Evolutionary conservation across 345 rosid genomes (phyloP).

Genomic region (Salix exigua): DNA sequence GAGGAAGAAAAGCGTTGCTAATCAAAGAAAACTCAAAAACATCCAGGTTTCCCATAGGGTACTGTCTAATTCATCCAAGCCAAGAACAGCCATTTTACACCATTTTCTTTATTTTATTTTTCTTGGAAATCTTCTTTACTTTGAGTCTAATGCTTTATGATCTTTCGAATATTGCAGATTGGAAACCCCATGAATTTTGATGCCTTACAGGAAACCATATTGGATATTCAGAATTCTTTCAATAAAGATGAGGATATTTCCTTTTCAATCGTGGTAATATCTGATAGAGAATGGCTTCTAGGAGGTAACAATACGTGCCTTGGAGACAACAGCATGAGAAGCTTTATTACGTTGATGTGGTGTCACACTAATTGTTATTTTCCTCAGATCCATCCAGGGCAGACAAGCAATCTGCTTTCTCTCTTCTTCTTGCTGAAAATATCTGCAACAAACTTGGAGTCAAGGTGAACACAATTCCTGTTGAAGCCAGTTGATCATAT

Average conservation of each 20-base stretch:
- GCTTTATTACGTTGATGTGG: slow-evolving; percentile 8
- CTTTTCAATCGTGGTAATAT: slow-evolving; percentile 71
- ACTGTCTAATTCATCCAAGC: slow-evolving; percentile 15
- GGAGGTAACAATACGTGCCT: slow-evolving; percentile 50
- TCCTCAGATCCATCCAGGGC: slow-evolving; percentile 81
- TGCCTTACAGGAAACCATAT: slow-evolving; percentile 59
- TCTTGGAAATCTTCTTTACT: slow-evolving; percentile 1
- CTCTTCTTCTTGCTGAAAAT: slow-evolving; percentile 91
- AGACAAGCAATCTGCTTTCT: slow-evolving; percentile 81
- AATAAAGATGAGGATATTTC: slow-evolving; percentile 54
- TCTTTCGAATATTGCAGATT: slow-evolving; percentile 43
- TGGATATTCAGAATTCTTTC: slow-evolving; percentile 45
- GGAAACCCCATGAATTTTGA: slow-evolving; percentile 87
- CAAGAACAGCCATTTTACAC: background rate
- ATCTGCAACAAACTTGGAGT: slow-evolving; percentile 85
- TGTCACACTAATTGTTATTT: slow-evolving; percentile 18
- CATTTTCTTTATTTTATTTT: background rate
- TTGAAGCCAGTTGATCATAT: background rate
- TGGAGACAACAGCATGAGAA: slow-evolving; percentile 5
- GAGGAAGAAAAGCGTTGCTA: slow-evolving; percentile 40
- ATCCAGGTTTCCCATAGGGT: slow-evolving; percentile 67
- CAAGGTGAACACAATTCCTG: slow-evolving; percentile 39
- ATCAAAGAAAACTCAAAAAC: slow-evolving; percentile 52
- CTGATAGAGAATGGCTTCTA: slow-evolving; percentile 78
- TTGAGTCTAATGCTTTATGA: slow-evolving; percentile 8